Base-by-base conservation (phyloP, 208 protist genomes). In the Leptomonas seymouri region DNA sequence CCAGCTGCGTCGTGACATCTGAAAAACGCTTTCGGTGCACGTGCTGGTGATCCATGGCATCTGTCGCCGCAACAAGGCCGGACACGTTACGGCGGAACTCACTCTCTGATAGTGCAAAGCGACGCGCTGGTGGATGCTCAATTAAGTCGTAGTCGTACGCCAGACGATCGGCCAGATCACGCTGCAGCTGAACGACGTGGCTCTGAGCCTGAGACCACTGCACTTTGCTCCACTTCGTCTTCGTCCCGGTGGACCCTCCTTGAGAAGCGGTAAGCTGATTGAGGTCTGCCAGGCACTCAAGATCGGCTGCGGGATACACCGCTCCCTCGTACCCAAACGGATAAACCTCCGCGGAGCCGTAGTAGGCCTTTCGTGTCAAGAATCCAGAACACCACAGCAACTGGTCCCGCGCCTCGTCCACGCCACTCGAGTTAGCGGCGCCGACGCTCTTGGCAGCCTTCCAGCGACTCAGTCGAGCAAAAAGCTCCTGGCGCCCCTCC, bases 401-500 rank as follows among this genome's bases (percentile, higher is more conserved):
- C 39, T 71, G 31, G 41, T 71, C 58, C 2, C 53, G 64, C 28
- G 71, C 71, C 49, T 18, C 20, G 34, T 18, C 12, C 2, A 55
- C n/a, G 11, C 42, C 36, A 25, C 28, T 14, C 36, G 23, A 23
- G 44, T 25, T 14, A 1, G 46, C 8, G 30, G 63, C 14, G 3
- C 41, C 21, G n/a, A 21, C 23, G 0, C 61, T 44, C 55, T 7
- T 58, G 7, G 46, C 65, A 1, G 81, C 85, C 39, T 73, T 76
- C 78, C 82, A 92, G 12, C 77, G 62, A 28, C 50, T 48, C 45
- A 93, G 44, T 2, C 75, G 71, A 1, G 84, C 63, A 44, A 92
- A 84, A 34, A 93, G 67, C 80, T 96, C 87, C 65, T 91, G 75
- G 8, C 80, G 80, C 18, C 46, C 62, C 60, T 95, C 87, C 0